Base-by-base conservation (phyloP, 306 rosid species). In the Sesbania bispinosa region DNA sequence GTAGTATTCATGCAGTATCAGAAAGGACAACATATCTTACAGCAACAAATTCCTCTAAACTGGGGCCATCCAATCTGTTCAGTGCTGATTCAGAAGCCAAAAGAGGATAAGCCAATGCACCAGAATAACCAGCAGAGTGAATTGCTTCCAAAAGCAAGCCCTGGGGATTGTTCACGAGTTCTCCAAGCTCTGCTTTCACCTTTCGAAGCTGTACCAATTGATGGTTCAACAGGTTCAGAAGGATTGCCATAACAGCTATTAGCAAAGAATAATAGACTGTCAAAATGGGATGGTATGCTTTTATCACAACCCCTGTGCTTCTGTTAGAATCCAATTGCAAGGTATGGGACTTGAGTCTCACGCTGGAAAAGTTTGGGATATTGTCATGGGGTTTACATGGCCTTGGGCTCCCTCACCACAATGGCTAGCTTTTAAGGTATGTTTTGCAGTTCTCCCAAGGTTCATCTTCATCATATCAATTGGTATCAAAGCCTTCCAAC, bases 61-160 rank as follows among this genome's bases (percentile, higher is more conserved):
- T 50, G 69, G 80, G 58, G 48, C 92, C 84, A 67, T 89, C 85
- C 74, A 95, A 76, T 88, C 88, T 82, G 82, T 81, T 62, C 39
- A 91, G 58, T 51, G 96, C 83, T 23, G 82, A 51, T 86, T 91
- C 93, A 9, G 93, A 82, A 79, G 93, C 99, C 86, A 95, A 64
- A 81, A 92, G 99, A 80, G 99, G 97, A 88, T 85, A 84, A 62
- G 90, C 92, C 85, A 95, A 82, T 67, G 96, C 96, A 69, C 99
- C 99, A 58, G 87, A 59, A 80, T 89, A 95, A 60, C 95, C 99
- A 67, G 96, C 92, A 19, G 99, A 92, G 79, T 91, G 99, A 79
- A 92, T 76, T 65, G 93, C 97, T 82, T 95, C 99, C 88, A 95
- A 77, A 45, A 95, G 96, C 82, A 95, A 79, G 53, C 93, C 96